Evolutionary conservation across 768 basidiomycete genomes (phyloP).

Genomic region (Boletus patriciae): DNA sequence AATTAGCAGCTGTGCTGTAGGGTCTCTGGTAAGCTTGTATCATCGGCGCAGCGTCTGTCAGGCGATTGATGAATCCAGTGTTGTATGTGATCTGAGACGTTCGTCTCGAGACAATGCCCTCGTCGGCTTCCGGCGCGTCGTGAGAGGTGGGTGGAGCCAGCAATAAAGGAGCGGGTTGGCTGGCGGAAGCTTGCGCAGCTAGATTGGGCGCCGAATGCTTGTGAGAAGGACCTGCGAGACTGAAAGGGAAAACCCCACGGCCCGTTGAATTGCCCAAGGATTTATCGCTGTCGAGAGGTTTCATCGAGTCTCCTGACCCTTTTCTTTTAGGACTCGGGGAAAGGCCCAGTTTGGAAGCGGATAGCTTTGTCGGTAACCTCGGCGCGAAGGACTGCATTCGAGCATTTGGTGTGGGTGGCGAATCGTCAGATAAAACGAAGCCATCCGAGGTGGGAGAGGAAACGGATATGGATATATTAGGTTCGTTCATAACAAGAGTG

Average conservation of each 20-base stretch:
- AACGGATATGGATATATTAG: slow-evolving; percentile 48
- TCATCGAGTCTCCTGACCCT: slow-evolving; percentile 41
- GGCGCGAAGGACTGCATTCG: slow-evolving; percentile 73
- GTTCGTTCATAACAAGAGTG: slow-evolving; percentile 20
- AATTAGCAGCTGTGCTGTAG: slow-evolving; percentile 35
- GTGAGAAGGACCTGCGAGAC: slow-evolving; percentile 26
- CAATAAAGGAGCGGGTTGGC: slow-evolving; percentile 44
- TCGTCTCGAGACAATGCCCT: slow-evolving; percentile 47
- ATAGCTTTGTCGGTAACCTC: slow-evolving; percentile 66
- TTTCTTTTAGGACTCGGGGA: slow-evolving; percentile 57
- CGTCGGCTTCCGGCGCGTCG: slow-evolving; percentile 39
- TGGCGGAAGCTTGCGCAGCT: slow-evolving; percentile 10
- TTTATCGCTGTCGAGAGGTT: slow-evolving; percentile 34
- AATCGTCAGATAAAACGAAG: slow-evolving; percentile 33
- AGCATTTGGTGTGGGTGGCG: slow-evolving; percentile 49
- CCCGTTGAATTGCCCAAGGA: slow-evolving; percentile 1
- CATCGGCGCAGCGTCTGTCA: slow-evolving; percentile 50
- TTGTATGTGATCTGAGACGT: slow-evolving; percentile 79
- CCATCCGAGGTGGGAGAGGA: slow-evolving; percentile 44
- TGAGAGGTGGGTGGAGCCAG: slow-evolving; percentile 52
- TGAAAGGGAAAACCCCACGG: slow-evolving; percentile 35
- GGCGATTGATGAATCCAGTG: slow-evolving; percentile 74
- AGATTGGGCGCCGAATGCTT: slow-evolving; percentile 27
- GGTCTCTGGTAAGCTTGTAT: slow-evolving; percentile 30
- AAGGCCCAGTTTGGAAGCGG: slow-evolving; percentile 49